Evolutionary conservation across 2,329 filamentous ascomycete genomes (phyloP).

Genomic region (Hymenoscyphus albidus): DNA sequence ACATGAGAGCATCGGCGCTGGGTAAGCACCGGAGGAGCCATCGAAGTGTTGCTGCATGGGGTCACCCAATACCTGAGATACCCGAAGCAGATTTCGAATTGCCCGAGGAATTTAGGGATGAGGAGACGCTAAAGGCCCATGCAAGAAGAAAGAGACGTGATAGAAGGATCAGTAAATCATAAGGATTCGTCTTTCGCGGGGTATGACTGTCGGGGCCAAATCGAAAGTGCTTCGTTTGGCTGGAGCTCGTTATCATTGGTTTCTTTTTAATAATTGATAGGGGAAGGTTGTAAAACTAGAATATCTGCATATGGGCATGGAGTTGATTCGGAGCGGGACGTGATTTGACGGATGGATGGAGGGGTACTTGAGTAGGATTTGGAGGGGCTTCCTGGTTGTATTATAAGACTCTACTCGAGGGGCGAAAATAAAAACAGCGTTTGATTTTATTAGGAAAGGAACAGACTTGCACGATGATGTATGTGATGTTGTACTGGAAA

Average conservation of each 20-base stretch:
- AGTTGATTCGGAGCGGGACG: neutral
- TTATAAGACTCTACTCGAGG: slow-evolving; percentile 11
- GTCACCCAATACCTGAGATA: slow-evolving; percentile 72
- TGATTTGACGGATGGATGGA: neutral
- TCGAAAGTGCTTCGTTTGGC: slow-evolving; percentile 38
- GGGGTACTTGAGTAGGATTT: neutral
- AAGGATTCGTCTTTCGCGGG: slow-evolving; percentile 3
- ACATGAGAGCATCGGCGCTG: slow-evolving; percentile 77
- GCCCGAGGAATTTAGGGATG: slow-evolving; percentile 49
- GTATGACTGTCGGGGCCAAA: slow-evolving; percentile 22
- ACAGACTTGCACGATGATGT: too few species aligned
- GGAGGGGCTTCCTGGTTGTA: slow-evolving; percentile 11
- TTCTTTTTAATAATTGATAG: neutral
- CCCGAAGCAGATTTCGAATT: slow-evolving; percentile 69
- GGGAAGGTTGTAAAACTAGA: slow-evolving; percentile 18
- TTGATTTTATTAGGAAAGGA: neutral
- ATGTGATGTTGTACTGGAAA: too few species aligned
- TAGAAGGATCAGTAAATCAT: slow-evolving; percentile 28
- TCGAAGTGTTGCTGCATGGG: slow-evolving; percentile 74
- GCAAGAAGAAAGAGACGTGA: slow-evolving; percentile 57
- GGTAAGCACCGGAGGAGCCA: slow-evolving; percentile 65
- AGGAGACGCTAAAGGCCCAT: slow-evolving; percentile 52
- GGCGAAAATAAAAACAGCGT: neutral
- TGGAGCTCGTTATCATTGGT: slow-evolving; percentile 7
- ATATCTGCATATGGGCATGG: slow-evolving; percentile 9